These are phyloP conservation scores for Linderina pennispora DNA, from an alignment of 192 early-diverging fungal genomes.

Conservation along the genomic window DNA sequence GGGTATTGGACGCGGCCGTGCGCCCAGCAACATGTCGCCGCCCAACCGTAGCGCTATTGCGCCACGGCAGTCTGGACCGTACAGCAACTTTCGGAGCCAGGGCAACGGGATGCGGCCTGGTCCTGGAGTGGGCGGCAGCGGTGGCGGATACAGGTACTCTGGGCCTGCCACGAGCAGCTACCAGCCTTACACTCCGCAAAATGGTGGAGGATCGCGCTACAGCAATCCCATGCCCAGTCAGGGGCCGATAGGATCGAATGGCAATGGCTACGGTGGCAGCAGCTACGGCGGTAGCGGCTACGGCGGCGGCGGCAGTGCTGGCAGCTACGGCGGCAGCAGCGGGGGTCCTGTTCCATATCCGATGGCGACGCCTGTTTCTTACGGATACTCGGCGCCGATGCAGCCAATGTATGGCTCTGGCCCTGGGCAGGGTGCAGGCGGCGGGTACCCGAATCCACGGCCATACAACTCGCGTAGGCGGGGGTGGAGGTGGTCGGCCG, in stretches of 20 bases:
- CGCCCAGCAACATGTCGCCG: conserved; percentile 10
- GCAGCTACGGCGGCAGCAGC: conserved; percentile 10
- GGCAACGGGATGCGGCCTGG: too few relatives aligned
- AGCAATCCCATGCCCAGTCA: too few relatives aligned
- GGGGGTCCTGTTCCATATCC: conserved; percentile 25
- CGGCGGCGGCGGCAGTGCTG: conserved; percentile 8
- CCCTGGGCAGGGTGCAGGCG: conserved; percentile 9
- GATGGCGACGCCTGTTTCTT: conserved; percentile 15
- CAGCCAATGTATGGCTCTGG: conserved; percentile 19
- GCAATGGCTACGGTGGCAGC: conserved; percentile 6
- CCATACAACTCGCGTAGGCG: conserved; percentile 11
- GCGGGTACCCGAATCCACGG: conserved; percentile 4
- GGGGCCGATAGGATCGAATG: too few relatives aligned
- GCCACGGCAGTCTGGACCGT: conserved; percentile 2
- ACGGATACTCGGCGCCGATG: conserved; percentile 23
- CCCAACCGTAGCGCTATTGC: conserved; percentile 34
- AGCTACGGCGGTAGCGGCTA: not conserved
- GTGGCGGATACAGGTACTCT: conserved; percentile 31
- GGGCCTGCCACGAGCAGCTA: conserved; percentile 17
- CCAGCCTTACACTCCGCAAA: conserved; percentile 20
- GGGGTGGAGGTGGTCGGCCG: conserved; percentile 11
- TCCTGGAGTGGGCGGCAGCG: too few relatives aligned
- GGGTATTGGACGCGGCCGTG: conserved; percentile 18
- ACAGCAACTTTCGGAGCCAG: too few relatives aligned
- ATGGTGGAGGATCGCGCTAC: too few relatives aligned